Evolutionary conservation across 176 grass and related monocot species (phyloP).

Genomic region (Musa schizocarpa): DNA sequence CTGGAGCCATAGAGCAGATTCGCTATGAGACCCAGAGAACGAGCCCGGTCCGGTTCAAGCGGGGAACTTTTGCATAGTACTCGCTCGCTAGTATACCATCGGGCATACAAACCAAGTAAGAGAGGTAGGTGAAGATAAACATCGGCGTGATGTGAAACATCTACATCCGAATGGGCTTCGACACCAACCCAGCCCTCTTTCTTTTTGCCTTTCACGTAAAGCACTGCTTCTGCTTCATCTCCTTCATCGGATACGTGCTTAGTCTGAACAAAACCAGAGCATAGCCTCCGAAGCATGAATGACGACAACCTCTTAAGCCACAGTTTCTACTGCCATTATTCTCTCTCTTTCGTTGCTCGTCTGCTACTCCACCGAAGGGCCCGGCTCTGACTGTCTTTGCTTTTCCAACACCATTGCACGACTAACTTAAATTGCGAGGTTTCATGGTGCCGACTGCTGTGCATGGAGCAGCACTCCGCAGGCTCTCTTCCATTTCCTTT

Average conservation of each 20-base stretch:
- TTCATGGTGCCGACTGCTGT: too few relatives aligned
- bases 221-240: neutral
- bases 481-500: too few relatives aligned
- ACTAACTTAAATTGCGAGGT: too few relatives aligned
- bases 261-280: neutral
- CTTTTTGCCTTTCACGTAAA: constrained; percentile 24
- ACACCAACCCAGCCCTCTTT: neutral
- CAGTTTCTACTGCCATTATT: too few relatives aligned
- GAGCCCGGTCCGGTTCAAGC: too few relatives aligned
- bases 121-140: neutral
- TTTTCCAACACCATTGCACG: neutral
- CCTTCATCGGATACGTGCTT: neutral
- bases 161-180: neutral
- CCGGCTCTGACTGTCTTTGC: neutral
- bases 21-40: neutral
- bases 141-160: neutral
- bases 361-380: neutral
- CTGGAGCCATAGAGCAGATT: neutral
- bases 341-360: neutral
- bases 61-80: too few relatives aligned
- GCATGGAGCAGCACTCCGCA: too few relatives aligned
- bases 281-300: neutral
- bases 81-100: too few relatives aligned
- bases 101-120: neutral
- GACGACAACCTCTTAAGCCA: neutral